Evolutionary conservation across 352 stramenopile species (phyloP).

Genomic region (Phytophthora vignae): DNA sequence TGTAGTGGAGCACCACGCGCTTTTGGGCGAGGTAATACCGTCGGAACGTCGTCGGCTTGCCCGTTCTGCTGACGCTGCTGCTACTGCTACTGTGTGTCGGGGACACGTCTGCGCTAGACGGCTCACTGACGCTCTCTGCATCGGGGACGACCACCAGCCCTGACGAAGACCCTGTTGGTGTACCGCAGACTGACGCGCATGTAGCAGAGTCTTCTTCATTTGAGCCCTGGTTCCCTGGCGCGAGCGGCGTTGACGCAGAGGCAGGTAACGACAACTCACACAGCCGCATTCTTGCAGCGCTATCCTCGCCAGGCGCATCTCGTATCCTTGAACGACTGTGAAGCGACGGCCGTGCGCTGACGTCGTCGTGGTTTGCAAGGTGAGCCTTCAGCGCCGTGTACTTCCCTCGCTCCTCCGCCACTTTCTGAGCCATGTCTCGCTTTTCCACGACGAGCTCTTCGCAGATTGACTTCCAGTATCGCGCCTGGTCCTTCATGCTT

Average conservation of each 20-base stretch:
- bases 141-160: slow-evolving; percentile 7
- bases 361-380: slow-evolving; percentile 35
- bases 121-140: slow-evolving; percentile 14
- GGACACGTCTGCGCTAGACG: slow-evolving; percentile 19
- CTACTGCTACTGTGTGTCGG: slow-evolving; percentile 26
- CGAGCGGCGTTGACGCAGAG: background rate
- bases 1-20: slow-evolving; percentile 22
- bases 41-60: slow-evolving; percentile 38
- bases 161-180: slow-evolving; percentile 10
- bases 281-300: slow-evolving; percentile 3
- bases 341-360: background rate
- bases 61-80: slow-evolving; percentile 21
- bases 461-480: slow-evolving; percentile 57
- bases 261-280: slow-evolving; percentile 10
- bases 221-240: slow-evolving; percentile 8
- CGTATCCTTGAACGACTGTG: background rate
- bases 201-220: slow-evolving; percentile 9
- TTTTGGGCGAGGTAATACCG: slow-evolving; percentile 51
- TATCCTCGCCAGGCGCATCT: slow-evolving; percentile 1
- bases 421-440: slow-evolving; percentile 48
- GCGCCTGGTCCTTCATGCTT: slow-evolving; percentile 44
- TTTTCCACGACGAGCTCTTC: slow-evolving; percentile 56
- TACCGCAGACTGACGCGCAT: slow-evolving; percentile 15
- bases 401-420: slow-evolving; percentile 55
- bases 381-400: slow-evolving; percentile 54